phyloP scores from a whole-genome alignment of 2,329 filamentous ascomycete genomes.

The Shiraia sp. region DNA sequence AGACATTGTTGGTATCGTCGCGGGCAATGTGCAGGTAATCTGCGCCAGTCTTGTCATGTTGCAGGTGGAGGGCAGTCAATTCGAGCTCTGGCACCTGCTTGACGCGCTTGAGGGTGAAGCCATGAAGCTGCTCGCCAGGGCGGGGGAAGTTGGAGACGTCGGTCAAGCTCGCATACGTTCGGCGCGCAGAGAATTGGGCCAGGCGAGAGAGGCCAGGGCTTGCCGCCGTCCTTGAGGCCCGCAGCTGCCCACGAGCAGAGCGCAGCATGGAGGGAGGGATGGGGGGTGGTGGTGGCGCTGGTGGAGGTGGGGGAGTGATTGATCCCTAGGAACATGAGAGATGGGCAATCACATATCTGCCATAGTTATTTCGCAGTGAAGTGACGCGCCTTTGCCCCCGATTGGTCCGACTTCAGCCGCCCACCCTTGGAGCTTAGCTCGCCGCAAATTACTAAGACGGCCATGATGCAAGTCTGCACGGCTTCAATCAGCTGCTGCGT shows the following conservation, averaged over 20 bases:
- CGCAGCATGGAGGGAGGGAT: conserved; percentile 40
- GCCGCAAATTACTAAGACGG: conserved; percentile 25
- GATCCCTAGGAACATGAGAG: too few relatives aligned
- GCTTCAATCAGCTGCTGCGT: conserved; percentile 6
- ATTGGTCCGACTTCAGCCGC: too few relatives aligned
- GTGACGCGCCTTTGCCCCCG: conserved; percentile 22
- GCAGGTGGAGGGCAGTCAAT: conserved; percentile 84
- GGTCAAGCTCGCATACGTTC: conserved; percentile 67
- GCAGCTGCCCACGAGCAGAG: conserved; percentile 37
- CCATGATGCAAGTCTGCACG: conserved; percentile 9
- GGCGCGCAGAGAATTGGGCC: too few relatives aligned
- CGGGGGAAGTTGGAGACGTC: conserved; percentile 76
- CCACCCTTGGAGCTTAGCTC: conserved; percentile 16
- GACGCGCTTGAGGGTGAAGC: conserved; percentile 85
- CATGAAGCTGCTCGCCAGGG: conserved; percentile 83
- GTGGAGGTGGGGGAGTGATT: too few relatives aligned
- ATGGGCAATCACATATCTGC: too few relatives aligned
- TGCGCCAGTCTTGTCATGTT: conserved; percentile 93
- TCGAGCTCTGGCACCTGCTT: conserved; percentile 95
- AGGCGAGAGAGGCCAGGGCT: conserved; percentile 1
- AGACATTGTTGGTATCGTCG: conserved; percentile 98
- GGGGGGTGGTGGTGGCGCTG: too few relatives aligned
- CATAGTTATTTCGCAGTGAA: too few relatives aligned
- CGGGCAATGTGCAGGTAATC: conserved; percentile 94
- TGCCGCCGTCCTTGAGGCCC: conserved; percentile 15